Evolutionary conservation across 352 stramenopile species (phyloP).

Genomic region (Globisporangium middletonii): DNA sequence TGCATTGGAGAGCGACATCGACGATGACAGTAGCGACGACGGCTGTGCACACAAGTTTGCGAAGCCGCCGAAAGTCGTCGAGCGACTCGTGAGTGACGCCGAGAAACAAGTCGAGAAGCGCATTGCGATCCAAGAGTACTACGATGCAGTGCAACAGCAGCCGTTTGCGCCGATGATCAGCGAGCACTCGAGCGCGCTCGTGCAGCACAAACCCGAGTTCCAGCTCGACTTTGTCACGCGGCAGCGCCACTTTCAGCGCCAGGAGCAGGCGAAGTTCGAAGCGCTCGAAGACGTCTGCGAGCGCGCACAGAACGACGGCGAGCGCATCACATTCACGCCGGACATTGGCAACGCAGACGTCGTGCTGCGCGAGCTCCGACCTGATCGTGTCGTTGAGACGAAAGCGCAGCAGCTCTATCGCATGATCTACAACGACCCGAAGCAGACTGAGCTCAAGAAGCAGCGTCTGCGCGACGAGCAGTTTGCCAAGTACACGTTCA

Average conservation of each 20-base stretch:
- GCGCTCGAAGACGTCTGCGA: slow-evolving; percentile 44
- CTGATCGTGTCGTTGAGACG: slow-evolving; percentile 55
- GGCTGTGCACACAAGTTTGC: slow-evolving; percentile 1
- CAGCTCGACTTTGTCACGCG: slow-evolving; percentile 70
- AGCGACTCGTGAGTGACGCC: slow-evolving; percentile 50
- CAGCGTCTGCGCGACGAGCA: slow-evolving; percentile 48
- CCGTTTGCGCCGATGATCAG: slow-evolving; percentile 58
- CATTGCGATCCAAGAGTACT: slow-evolving; percentile 62
- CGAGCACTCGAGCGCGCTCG: slow-evolving; percentile 39
- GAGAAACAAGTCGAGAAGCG: slow-evolving; percentile 36
- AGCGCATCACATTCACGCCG: slow-evolving; percentile 56
- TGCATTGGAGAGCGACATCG: neutral
- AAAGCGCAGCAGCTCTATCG: slow-evolving; percentile 52
- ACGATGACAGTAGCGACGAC: slow-evolving; percentile 6
- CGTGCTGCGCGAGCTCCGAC: slow-evolving; percentile 58
- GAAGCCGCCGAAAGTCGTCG: slow-evolving; percentile 32
- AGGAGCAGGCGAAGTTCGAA: slow-evolving; percentile 56
- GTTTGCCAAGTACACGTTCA: slow-evolving; percentile 61
- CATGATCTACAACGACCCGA: slow-evolving; percentile 62
- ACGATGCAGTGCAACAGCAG: slow-evolving; percentile 53
- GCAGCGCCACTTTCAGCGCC: slow-evolving; percentile 59
- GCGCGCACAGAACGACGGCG: slow-evolving; percentile 21
- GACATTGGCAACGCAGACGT: slow-evolving; percentile 71
- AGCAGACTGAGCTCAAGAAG: slow-evolving; percentile 50
- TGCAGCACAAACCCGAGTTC: slow-evolving; percentile 65